Evolutionary conservation across 2,329 filamentous ascomycete genomes (phyloP).

Genomic region (Colletotrichum camelliae): DNA sequence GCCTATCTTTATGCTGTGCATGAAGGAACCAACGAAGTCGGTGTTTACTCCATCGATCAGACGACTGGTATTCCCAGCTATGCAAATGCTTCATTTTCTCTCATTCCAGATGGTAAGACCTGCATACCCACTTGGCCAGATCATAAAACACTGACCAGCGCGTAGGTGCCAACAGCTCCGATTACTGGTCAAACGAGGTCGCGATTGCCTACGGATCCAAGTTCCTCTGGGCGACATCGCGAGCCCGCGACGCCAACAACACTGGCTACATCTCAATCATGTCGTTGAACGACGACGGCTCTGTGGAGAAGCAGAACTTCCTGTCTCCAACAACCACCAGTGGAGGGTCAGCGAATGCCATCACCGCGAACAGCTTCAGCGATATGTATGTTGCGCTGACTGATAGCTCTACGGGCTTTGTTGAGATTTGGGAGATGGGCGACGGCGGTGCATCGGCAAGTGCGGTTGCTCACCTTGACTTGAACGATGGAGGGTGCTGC

Average conservation of each 20-base stretch:
- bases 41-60: not conserved
- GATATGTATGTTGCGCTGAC: constrained; percentile 36
- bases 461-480: not conserved
- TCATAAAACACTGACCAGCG: not conserved
- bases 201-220: not conserved
- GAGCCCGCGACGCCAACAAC: not conserved
- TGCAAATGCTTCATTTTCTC: not conserved
- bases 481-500: not conserved
- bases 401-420: constrained; percentile 35
- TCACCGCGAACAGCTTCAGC: constrained; percentile 33
- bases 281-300: constrained; percentile 29
- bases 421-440: constrained; percentile 37
- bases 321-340: constrained; percentile 32
- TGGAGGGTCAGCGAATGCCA: constrained; percentile 38
- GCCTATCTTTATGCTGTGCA: not conserved
- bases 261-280: constrained; percentile 34
- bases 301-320: constrained; percentile 34
- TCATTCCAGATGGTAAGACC: not conserved
- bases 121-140: accelerated
- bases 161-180: not conserved
- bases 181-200: not conserved
- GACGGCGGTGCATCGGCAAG: constrained; percentile 12
- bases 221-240: not conserved
- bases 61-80: not conserved
- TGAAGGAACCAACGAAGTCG: not conserved